Evolutionary conservation across 495 filamentous ascomycete genomes (phyloP).

Genomic region (Aspergillus homomorphus): DNA sequence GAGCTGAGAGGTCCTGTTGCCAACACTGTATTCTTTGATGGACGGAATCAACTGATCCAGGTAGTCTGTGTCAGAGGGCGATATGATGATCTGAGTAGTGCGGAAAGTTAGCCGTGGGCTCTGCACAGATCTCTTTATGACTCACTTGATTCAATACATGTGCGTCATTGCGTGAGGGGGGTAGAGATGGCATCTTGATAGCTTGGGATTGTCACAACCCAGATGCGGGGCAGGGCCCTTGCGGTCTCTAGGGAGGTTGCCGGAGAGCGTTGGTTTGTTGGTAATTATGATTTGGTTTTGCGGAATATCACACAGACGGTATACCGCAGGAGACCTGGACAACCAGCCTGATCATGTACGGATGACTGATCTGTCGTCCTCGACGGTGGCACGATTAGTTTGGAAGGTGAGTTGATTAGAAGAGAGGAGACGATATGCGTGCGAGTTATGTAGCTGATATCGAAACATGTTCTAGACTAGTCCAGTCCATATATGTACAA

Average conservation of each 20-base stretch:
- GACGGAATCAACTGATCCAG: constrained; percentile 92
- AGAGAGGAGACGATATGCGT: too few species aligned
- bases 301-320: too few species aligned
- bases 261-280: background rate
- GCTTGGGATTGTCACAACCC: background rate
- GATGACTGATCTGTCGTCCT: too few species aligned
- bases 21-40: constrained; percentile 80
- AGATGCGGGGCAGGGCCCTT: background rate
- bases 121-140: background rate
- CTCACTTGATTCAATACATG: constrained; percentile 44
- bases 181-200: constrained; percentile 30
- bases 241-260: background rate
- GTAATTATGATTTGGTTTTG: too few species aligned
- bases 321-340: too few species aligned
- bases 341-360: too few species aligned
- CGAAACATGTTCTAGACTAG: too few species aligned
- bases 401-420: too few species aligned
- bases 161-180: constrained; percentile 31
- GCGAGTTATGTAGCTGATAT: too few species aligned
- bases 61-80: constrained; percentile 87
- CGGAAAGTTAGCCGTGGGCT: constrained; percentile 4
- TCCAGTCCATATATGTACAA: too few species aligned
- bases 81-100: constrained; percentile 73
- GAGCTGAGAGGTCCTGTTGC: constrained; percentile 69
- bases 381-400: too few species aligned